These are phyloP conservation scores for Rhododendron griersonianum DNA, from an alignment of 148 eudicot genomes.

Conservation along the genomic window DNA sequence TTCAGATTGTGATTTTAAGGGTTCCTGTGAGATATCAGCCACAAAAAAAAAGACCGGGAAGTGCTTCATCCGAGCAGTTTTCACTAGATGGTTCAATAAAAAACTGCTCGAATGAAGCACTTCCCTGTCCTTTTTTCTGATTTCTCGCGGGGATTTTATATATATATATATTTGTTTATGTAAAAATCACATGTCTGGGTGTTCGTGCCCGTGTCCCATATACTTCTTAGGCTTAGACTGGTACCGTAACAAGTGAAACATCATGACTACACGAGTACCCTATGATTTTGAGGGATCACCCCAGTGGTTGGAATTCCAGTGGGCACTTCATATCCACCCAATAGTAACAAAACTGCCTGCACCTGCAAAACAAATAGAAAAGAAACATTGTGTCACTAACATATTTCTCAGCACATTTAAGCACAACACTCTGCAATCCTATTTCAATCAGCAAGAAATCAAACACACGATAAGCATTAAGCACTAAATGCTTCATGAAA, in stretches of 20 bases:
- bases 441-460: background rate
- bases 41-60: too few relatives aligned
- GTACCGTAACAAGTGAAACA: background rate
- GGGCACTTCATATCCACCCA: constrained; percentile 70
- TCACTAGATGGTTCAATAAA: too few relatives aligned
- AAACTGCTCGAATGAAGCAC: too few relatives aligned
- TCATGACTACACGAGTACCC: constrained; percentile 32
- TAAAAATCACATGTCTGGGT: background rate
- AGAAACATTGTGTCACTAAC: background rate
- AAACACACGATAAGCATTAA: background rate
- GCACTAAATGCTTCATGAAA: background rate
- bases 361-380: constrained; percentile 40
- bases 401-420: background rate
- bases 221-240: background rate
- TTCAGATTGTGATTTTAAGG: too few relatives aligned
- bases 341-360: constrained; percentile 79
- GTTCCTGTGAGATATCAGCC: too few relatives aligned
- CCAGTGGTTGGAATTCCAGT: constrained; percentile 46
- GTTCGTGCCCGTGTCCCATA: background rate
- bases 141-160: too few relatives aligned
- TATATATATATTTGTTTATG: too few relatives aligned
- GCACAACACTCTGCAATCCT: background rate
- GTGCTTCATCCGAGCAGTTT: too few relatives aligned
- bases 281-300: constrained; percentile 43
- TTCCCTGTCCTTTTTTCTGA: too few relatives aligned